Conservation (phyloP, 768 basidiomycete species). For the Mycena crocata region DNA sequence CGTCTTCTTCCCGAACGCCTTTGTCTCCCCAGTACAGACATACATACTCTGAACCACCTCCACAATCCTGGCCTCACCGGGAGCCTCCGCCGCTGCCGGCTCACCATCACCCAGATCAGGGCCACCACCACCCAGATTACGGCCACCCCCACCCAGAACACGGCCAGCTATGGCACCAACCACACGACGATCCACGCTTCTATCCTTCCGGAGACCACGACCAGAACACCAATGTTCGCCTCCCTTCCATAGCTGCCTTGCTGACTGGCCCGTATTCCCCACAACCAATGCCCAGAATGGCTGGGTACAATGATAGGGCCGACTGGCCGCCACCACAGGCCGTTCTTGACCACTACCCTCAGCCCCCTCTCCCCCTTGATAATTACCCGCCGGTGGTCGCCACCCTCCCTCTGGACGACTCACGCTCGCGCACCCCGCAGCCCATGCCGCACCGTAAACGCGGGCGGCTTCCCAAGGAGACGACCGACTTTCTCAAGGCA, state of each 20-base stretch:
- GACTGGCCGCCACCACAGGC: slow-evolving; percentile 14
- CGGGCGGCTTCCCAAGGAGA: slow-evolving; percentile 90
- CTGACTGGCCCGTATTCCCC: slow-evolving; percentile 30
- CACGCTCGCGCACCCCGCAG: slow-evolving; percentile 67
- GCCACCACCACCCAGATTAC: not conserved
- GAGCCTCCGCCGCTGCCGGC: slow-evolving; percentile 5
- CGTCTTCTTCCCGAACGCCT: slow-evolving; percentile 11
- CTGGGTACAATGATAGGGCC: slow-evolving; percentile 7
- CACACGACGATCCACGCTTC: not conserved
- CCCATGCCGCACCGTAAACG: slow-evolving; percentile 76
- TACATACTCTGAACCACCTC: slow-evolving; percentile 4
- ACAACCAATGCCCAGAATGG: slow-evolving; percentile 16
- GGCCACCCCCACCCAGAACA: not conserved
- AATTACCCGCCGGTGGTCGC: slow-evolving; percentile 40
- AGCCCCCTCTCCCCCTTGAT: no score
- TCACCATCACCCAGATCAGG: not conserved
- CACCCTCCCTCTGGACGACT: slow-evolving; percentile 46
- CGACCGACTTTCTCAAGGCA: slow-evolving; percentile 88
- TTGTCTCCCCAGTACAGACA: slow-evolving; percentile 23
- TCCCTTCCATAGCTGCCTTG: slow-evolving; percentile 26
- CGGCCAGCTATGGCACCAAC: slow-evolving; percentile 3
- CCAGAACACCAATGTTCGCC: slow-evolving; percentile 21
- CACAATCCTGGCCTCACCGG: not conserved
- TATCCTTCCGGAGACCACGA: not conserved
- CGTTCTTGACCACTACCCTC: slow-evolving; percentile 18